Evolutionary conservation across 768 basidiomycete species (phyloP).

Genomic region (Suillus clintonianus): DNA sequence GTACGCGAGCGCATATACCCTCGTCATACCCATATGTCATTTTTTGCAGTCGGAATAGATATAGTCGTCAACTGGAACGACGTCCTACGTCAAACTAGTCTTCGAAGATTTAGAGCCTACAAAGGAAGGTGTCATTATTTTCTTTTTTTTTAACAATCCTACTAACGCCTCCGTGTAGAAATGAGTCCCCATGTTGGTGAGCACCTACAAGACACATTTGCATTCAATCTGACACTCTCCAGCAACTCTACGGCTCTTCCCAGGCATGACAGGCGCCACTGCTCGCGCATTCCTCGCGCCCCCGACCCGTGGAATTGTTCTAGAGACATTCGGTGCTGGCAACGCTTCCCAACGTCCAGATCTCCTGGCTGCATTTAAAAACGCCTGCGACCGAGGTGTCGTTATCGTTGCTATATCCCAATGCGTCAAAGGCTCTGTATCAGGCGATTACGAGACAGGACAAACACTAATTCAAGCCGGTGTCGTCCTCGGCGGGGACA

Average conservation of each 20-base stretch:
- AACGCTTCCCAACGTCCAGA: constrained; percentile 87
- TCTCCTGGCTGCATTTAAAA: constrained; percentile 71
- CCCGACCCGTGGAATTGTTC: constrained; percentile 77
- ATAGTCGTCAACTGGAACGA: constrained; percentile 89
- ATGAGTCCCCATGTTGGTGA: constrained; percentile 82
- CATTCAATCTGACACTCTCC: constrained; percentile 18
- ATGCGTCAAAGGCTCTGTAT: constrained; percentile 84
- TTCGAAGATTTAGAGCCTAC: constrained; percentile 79
- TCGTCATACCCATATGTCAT: constrained; percentile 9
- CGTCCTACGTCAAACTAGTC: constrained; percentile 78
- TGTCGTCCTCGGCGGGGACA: constrained; percentile 83
- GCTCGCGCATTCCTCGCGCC: constrained; percentile 75
- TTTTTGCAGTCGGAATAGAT: constrained; percentile 75
- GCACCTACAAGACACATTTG: constrained; percentile 22
- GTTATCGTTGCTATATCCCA: constrained; percentile 93
- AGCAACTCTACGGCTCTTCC: constrained; percentile 86
- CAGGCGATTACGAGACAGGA: constrained; percentile 81
- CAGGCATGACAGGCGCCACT: constrained; percentile 78
- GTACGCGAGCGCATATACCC: constrained; percentile 34
- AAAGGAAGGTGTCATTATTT: constrained; percentile 49
- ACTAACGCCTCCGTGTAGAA: constrained; percentile 42
- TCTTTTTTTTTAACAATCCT: background rate
- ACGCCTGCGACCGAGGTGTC: constrained; percentile 81
- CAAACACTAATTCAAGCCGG: constrained; percentile 69
- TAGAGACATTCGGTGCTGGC: constrained; percentile 92